Percentiles rank a stretch among this genome's conserved stretches.
Evolutionary conservation across 2,329 filamentous ascomycete genomes (phyloP).

Genomic region (Aspergillus felis): DNA sequence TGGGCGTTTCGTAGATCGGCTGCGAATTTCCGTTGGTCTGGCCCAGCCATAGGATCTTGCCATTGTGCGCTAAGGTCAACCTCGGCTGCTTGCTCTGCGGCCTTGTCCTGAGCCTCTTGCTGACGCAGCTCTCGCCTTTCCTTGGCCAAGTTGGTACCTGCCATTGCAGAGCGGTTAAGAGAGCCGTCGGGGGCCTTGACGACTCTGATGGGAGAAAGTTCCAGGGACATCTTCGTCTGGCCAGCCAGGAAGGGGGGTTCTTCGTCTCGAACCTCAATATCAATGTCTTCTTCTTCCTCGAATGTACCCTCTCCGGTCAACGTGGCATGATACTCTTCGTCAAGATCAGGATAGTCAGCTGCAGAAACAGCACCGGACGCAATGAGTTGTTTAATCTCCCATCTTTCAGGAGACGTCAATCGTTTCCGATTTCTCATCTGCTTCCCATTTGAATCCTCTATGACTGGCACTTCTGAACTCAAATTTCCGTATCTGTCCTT

Average conservation of each 20-base stretch:
- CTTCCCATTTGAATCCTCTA: slow-evolving; percentile 57
- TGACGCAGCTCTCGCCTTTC: slow-evolving; percentile 86
- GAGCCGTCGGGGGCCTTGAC: slow-evolving; percentile 98
- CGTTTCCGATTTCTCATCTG: slow-evolving; percentile 72
- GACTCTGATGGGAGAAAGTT: slow-evolving; percentile 90
- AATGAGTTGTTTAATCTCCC: slow-evolving; percentile 96
- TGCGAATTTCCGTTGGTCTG: slow-evolving; percentile 83
- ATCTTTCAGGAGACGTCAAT: slow-evolving; percentile 92
- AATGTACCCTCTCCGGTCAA: slow-evolving; percentile 81
- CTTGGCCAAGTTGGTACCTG: slow-evolving; percentile 80
- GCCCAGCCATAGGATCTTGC: slow-evolving; percentile 92
- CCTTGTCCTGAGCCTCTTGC: slow-evolving; percentile 76
- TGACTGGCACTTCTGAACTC: slow-evolving; percentile 55
- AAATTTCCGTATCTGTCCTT: slow-evolving; percentile 56
- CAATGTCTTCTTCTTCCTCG: slow-evolving; percentile 92
- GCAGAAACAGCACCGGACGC: slow-evolving; percentile 91
- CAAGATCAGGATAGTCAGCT: slow-evolving; percentile 88
- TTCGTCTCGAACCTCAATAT: slow-evolving; percentile 94
- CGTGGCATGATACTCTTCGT: slow-evolving; percentile 88
- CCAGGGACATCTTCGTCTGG: slow-evolving; percentile 93
- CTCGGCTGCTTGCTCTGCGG: slow-evolving; percentile 68
- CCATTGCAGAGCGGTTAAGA: slow-evolving; percentile 93
- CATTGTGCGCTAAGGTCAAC: slow-evolving; percentile 86
- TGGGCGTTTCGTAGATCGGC: slow-evolving; percentile 70
- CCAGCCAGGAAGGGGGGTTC: slow-evolving; percentile 94